phyloP scores from a whole-genome alignment of 805 yeast species.

The Metschnikowia noctiluminum region DNA sequence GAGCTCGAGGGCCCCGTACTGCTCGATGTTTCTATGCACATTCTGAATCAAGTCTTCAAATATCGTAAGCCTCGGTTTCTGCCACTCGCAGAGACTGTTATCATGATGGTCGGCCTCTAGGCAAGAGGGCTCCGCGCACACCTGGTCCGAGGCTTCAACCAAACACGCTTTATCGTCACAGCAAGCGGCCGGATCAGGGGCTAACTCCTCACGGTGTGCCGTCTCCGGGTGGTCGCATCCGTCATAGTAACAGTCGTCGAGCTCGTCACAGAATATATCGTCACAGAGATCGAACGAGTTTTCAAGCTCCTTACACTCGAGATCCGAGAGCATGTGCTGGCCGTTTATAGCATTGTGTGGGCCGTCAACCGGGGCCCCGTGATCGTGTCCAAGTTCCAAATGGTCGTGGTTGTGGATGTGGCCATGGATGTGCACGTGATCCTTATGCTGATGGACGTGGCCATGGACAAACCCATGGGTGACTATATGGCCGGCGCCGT shows the following conservation, averaged over 20 bases:
- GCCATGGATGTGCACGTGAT: conserved; percentile 65
- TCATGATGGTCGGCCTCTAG: conserved; percentile 11
- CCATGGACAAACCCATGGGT: conserved; percentile 63
- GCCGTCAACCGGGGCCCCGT: background rate
- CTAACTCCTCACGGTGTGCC: background rate
- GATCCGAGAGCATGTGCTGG: background rate
- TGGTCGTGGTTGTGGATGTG: conserved; percentile 55
- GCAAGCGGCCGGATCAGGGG: conserved; percentile 2
- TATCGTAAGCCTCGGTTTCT: conserved; percentile 29
- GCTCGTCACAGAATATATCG: conserved; percentile 40
- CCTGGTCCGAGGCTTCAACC: background rate
- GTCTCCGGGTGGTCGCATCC: conserved; percentile 25
- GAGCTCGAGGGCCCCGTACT: conserved; percentile 8
- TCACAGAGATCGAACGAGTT: conserved; percentile 29
- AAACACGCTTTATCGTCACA: conserved; percentile 6
- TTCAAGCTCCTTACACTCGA: conserved; percentile 29
- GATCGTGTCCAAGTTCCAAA: conserved; percentile 10
- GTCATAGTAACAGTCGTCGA: conserved; percentile 42
- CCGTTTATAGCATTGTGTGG: background rate
- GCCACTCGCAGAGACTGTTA: conserved; percentile 26
- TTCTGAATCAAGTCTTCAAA: conserved; percentile 39
- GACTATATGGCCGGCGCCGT: conserved; percentile 12
- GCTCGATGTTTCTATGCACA: conserved; percentile 29
- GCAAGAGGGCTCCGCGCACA: conserved; percentile 6
- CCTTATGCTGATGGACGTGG: conserved; percentile 59